Evolutionary conservation across 768 basidiomycete genomes (phyloP).

Genomic region (Wakefieldia striispora): DNA sequence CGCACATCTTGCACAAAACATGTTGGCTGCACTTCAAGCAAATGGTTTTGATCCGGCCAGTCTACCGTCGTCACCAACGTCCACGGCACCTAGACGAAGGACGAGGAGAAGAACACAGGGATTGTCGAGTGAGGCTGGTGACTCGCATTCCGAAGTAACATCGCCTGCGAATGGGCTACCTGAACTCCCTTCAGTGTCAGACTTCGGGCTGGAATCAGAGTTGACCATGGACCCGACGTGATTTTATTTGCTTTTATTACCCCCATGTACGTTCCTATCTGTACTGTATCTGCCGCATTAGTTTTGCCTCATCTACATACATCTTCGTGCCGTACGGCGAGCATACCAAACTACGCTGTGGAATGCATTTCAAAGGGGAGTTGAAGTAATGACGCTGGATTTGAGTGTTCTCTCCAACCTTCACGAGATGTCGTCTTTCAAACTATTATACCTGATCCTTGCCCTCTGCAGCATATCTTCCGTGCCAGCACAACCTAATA

Average conservation of each 20-base stretch:
- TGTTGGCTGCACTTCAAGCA: conserved; percentile 72
- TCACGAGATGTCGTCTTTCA: conserved; percentile 16
- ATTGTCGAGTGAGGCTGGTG: conserved; percentile 35
- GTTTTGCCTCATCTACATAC: conserved; percentile 21
- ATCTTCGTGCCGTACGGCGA: conserved; percentile 2
- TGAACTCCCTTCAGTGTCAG: conserved; percentile 27
- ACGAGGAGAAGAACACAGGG: conserved; percentile 31
- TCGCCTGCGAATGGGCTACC: conserved; percentile 26
- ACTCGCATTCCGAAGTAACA: conserved; percentile 26
- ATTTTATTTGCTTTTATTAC: conserved; percentile 24
- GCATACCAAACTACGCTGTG: conserved; percentile 23
- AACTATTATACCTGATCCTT: conserved; percentile 23
- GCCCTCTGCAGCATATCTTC: conserved; percentile 37
- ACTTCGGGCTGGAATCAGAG: conserved; percentile 28
- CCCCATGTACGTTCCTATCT: conserved; percentile 29
- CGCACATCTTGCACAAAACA: conserved; percentile 64
- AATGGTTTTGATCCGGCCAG: conserved; percentile 55
- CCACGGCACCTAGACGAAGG: conserved; percentile 30
- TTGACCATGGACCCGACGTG: conserved; percentile 23
- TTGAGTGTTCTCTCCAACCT: background rate
- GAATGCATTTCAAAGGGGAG: conserved; percentile 9
- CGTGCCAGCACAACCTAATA: conserved; percentile 45
- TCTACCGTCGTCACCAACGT: conserved; percentile 48
- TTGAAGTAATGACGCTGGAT: background rate
- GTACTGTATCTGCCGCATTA: conserved; percentile 33